Evolutionary conservation across 2,329 filamentous ascomycete species (phyloP).

Genomic region (Alternaria arbusti): DNA sequence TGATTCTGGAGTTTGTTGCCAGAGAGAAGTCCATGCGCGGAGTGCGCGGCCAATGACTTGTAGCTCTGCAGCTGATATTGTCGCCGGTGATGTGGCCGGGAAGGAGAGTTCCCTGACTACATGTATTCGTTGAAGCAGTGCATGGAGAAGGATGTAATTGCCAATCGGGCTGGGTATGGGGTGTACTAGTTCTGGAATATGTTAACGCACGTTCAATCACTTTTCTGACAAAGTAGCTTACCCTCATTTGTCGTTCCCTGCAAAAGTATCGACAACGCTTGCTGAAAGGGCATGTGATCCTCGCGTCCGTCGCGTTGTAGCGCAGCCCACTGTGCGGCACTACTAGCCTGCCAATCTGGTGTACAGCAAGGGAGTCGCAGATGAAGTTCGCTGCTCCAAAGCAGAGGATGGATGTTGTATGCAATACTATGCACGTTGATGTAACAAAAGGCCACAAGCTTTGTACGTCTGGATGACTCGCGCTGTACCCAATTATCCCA

Average conservation of each 20-base stretch:
- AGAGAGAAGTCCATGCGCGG: constrained; percentile 43
- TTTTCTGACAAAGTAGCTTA: background rate
- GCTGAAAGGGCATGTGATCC: constrained; percentile 37
- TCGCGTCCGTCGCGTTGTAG: constrained; percentile 31
- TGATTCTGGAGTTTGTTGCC: constrained; percentile 45
- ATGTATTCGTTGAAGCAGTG: constrained; percentile 37
- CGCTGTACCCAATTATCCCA: constrained; percentile 40
- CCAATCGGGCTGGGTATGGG: constrained; percentile 41
- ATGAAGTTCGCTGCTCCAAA: constrained; percentile 39
- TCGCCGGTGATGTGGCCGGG: constrained; percentile 23
- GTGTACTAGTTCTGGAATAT: constrained; percentile 19
- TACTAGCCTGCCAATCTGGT: constrained; percentile 33
- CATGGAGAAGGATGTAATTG: constrained; percentile 41
- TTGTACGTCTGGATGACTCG: constrained; percentile 40
- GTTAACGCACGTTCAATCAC: background rate
- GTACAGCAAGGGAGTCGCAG: constrained; percentile 36
- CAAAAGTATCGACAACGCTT: constrained; percentile 35
- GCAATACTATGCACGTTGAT: constrained; percentile 43
- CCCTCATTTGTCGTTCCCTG: constrained; percentile 20
- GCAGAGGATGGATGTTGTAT: constrained; percentile 39
- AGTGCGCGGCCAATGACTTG: constrained; percentile 36
- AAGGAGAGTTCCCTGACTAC: constrained; percentile 37
- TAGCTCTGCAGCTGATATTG: constrained; percentile 27
- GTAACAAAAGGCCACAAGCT: constrained; percentile 41
- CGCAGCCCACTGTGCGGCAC: constrained; percentile 34